Percentiles rank a stretch among this genome's conserved stretches.
Conservation (phyloP, 768 basidiomycete genomes). For the Lactarius hatsudake region DNA sequence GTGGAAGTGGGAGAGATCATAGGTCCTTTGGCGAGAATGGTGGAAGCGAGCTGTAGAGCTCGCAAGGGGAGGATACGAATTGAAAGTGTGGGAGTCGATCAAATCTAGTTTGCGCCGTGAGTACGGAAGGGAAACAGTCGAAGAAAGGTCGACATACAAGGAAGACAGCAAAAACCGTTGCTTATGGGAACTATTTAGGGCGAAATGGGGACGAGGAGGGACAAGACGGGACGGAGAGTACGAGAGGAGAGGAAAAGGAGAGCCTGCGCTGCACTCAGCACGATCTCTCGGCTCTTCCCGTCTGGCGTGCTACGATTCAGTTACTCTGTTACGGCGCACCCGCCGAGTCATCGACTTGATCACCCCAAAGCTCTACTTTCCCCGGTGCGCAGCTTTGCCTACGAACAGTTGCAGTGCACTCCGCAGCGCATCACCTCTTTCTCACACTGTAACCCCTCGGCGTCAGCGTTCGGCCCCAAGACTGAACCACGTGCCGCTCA, state of each 20-base stretch:
- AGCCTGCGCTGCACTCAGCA: not conserved
- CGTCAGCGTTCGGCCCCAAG: not conserved
- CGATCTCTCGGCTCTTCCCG: conserved; percentile 7
- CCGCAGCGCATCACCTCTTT: not conserved
- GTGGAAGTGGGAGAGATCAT: conserved; percentile 35
- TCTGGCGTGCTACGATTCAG: not conserved
- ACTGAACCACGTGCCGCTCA: not conserved
- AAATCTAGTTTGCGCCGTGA: conserved; percentile 18
- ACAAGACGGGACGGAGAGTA: not conserved
- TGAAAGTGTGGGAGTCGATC: conserved; percentile 18
- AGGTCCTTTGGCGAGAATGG: conserved; percentile 31
- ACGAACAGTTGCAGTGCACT: not conserved
- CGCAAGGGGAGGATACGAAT: conserved; percentile 28
- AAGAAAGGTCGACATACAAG: not conserved
- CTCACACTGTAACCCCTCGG: not conserved
- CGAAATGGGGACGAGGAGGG: not conserved
- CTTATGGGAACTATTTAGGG: not conserved
- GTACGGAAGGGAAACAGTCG: not conserved
- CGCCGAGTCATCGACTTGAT: not conserved
- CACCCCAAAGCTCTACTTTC: not conserved
- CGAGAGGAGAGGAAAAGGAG: conserved; percentile 1
- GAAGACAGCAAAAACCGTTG: not conserved
- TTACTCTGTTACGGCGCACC: too few species aligned
- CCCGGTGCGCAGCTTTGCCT: not conserved
- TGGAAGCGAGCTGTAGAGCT: conserved; percentile 18